Evolutionary conservation across 176 grass and related monocot genomes (phyloP), one percentile per base, ranked within the genome.

Genomic region (Rhipidocladum racemiflorum): DNA sequence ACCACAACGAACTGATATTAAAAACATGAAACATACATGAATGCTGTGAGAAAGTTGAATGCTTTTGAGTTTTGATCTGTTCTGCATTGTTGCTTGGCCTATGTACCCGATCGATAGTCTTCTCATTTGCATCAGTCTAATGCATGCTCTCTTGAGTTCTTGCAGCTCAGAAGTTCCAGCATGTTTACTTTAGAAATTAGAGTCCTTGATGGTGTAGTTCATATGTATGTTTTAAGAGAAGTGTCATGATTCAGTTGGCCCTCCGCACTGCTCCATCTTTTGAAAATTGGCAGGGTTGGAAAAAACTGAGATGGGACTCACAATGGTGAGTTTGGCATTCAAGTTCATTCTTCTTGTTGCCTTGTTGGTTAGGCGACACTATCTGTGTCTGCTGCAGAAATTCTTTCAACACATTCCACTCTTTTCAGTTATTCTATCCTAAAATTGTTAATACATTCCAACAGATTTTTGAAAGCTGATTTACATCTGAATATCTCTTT

Each of bases 401-500:
- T 43, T 43, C 0, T 43, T 43, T 69, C 16, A 24, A 15, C 36
- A 0, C 17, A 62, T 50, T 42, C 12, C 5, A 45, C 44, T 32
- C 11, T 30, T 51, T 23, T 4, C 21, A 24, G 8, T 4, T 39
- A 61, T 84, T 68, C 8, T 63, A 46, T 63, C 54, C 11, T 34
- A 43, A 70, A 53, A 64, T 7, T 30, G 14, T 44, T 28, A 21
- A 17, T 83, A 29, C 25, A 53, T 85, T 36, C 20, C 4, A 72
- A 18, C n/a, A 8, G 32, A 42, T 56, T 36, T 54, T 11, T 43
- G 35, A 63, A 55, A 55, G 9, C 56, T 49, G 21, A 24, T 48
- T 63, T 54, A 81, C 35, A 63, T 76, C 25, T 72, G 28, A 66
- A 84, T 78, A 5, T 87, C 75, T 54, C 6, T 51, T 72, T 77